Conservation (phyloP, 768 basidiomycete genomes). For the Strobilomyces echinocephalus region DNA sequence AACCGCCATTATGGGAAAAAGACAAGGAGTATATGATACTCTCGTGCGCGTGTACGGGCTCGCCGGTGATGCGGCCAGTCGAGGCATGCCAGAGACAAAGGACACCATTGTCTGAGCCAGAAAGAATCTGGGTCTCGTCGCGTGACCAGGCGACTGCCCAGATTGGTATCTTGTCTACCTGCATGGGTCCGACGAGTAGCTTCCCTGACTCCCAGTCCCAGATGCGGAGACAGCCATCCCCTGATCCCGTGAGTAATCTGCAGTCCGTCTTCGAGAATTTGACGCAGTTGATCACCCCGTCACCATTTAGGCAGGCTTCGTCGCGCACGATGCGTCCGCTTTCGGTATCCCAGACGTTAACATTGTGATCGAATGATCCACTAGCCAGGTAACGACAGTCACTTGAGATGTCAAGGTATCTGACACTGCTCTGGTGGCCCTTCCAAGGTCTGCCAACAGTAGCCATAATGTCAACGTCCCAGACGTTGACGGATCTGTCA, state of each 20-base stretch:
- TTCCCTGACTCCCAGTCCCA: slow-evolving; percentile 26
- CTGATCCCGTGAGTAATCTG: slow-evolving; percentile 28
- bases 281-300: slow-evolving; percentile 26
- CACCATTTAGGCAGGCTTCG: slow-evolving; percentile 19
- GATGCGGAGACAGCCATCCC: slow-evolving; percentile 26
- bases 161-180: slow-evolving; percentile 18
- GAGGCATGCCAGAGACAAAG: slow-evolving; percentile 24
- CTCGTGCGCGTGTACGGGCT: slow-evolving; percentile 19
- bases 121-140: slow-evolving; percentile 26
- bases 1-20: slow-evolving; percentile 26
- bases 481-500: slow-evolving; percentile 29
- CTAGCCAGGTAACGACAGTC: slow-evolving; percentile 28
- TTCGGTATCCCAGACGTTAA: slow-evolving; percentile 29
- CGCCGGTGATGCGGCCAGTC: slow-evolving; percentile 20
- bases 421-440: slow-evolving; percentile 23
- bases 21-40: slow-evolving; percentile 27
- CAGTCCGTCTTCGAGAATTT: slow-evolving; percentile 23
- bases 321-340: slow-evolving; percentile 23
- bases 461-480: slow-evolving; percentile 23
- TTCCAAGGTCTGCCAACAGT: slow-evolving; percentile 21
- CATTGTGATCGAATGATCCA: slow-evolving; percentile 30
- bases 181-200: slow-evolving; percentile 26
- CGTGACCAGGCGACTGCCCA: slow-evolving; percentile 31
- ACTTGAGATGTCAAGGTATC: slow-evolving; percentile 25
- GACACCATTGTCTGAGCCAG: slow-evolving; percentile 20